Base-by-base conservation (phyloP, 139 green algal species). In the Chlorella vulgaris region DNA sequence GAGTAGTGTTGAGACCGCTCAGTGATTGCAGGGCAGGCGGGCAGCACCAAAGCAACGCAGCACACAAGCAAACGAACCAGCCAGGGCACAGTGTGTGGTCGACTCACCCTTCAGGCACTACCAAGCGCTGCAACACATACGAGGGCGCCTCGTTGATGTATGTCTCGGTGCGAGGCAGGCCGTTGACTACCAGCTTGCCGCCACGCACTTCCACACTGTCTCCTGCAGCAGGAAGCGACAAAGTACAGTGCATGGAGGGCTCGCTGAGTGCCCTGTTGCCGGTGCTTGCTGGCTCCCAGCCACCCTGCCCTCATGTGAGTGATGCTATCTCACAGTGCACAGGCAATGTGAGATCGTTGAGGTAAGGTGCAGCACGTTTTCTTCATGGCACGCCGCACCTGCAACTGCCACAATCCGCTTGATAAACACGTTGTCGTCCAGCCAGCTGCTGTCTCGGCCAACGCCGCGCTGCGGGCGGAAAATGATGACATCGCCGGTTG, bases 361-460 rank as follows among this genome's bases (percentile, higher is more conserved):
- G n/a, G n/a, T n/a, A n/a, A n/a, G n/a, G n/a, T 58, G 47, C 47
- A 58, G 47, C 47, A 10, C 47, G 15, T 15, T 58, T 58, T 10
- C 15, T 58, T 58, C n/a, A n/a, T n/a, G n/a, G n/a, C n/a, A n/a
- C n/a, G 13, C 10, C 47, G 22, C 70, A 98, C 96, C 93, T 61
- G 84, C 96, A 36, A 93, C 86, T 2, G 94, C 96, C 50, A 99
- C 94, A 1, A 99, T 87, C 5, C 96, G 88, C 90, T 99, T 99
- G 86, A 99, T 98, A 88, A 99, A 99, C 24, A 99, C 95, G 62
- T 95, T 84, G 81, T 97, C 94, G 15, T 91, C 90, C 43, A 96
- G 92, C 38, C 84, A 80, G 36, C 78, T 40, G 31, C 55, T 50
- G 2, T 40, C 60, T 13, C 71, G 63, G 47, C 73, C 80, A n/a